Base-by-base conservation (phyloP, 176 grass and related monocot genomes). In the Musa troglodytarum region DNA sequence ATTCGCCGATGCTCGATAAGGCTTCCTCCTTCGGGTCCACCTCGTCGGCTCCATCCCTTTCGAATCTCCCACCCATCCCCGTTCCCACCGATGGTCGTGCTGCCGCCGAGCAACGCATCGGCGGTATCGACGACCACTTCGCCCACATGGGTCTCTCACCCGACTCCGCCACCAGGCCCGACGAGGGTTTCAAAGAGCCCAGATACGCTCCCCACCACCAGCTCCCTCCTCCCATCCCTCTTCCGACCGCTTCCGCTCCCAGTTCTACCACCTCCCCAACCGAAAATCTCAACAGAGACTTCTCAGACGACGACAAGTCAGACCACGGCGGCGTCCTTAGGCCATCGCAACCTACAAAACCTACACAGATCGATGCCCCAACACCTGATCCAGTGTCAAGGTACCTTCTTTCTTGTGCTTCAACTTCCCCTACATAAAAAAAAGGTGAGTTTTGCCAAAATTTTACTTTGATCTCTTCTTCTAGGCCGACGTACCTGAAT, bases 1-100 rank as follows among this genome's bases (percentile, higher is more conserved):
- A 89, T 85, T 99, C 96, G 50, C 96, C 88, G 10, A 87, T 98
- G 91, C 71, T 95, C 1, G 96, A 95, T n/a, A 99, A 89, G 63
- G 87, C 84, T 20, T 99, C 96, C 9, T 99, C 96, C 0, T 95
- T 95, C 23, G 91, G 88, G 1, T 99, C 96, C 1, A 89, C 96
- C 0, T 99, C 96, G 0, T 95, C 96, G 0, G 90, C 91, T 16
- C 96, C 94, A 0, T 93, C 96, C 19, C 96, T 99, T 9, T 99
- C 96, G 14, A 94, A 95, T 70, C 88, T 99, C 13, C 96, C 96
- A 2, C 96, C 96, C 8, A 99, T 99, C 59, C 81, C 88, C 59
- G 86, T 99, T 34, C 59, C 90, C n/a, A 79, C 59, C 13, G 88
- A 91, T 13, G 88, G 86, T 1, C 88, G 84, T 1, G 86, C 69